Conservation (phyloP, 2,329 filamentous ascomycete species). For the Phoma sp. region DNA sequence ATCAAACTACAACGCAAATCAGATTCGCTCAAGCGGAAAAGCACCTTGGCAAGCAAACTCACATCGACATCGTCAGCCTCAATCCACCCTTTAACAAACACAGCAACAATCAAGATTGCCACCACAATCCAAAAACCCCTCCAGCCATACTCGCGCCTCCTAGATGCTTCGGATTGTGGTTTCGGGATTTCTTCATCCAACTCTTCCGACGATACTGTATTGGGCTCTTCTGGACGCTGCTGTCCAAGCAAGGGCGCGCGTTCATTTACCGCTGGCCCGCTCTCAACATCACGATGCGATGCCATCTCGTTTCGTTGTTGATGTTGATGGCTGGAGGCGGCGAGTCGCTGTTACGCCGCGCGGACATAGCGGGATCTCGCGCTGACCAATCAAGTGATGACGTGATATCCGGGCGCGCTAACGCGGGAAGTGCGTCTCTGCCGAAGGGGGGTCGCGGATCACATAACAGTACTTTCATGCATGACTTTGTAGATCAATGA, state of each 20-base stretch:
- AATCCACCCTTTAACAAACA: conserved; percentile 38
- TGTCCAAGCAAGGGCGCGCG: conserved; percentile 30
- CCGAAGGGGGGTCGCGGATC: neutral
- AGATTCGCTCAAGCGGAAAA: neutral
- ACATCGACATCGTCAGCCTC: conserved; percentile 37
- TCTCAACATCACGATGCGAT: conserved; percentile 19
- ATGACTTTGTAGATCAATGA: no score
- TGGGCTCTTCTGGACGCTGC: conserved; percentile 5
- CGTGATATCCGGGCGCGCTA: conserved; percentile 14
- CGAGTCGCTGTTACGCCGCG: neutral
- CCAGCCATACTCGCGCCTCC: conserved; percentile 28
- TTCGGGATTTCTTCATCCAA: conserved; percentile 15
- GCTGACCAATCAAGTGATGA: conserved; percentile 19
- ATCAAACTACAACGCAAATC: conserved; percentile 25
- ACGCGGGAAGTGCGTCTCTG: conserved; percentile 1
- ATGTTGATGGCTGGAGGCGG: neutral
- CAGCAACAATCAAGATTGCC: conserved; percentile 19
- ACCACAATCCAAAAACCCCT: conserved; percentile 20
- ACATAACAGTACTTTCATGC: no score
- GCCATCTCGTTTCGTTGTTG: conserved; percentile 14
- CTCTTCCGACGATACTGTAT: neutral
- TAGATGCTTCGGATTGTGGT: conserved; percentile 19
- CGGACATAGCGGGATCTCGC: neutral
- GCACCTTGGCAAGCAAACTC: conserved; percentile 3
- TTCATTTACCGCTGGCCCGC: conserved; percentile 19